Evolutionary conservation across 1,139 yeast genomes (phyloP), one percentile per base, ranked within the genome.

Genomic region (Yamadazyma trypodendri): DNA sequence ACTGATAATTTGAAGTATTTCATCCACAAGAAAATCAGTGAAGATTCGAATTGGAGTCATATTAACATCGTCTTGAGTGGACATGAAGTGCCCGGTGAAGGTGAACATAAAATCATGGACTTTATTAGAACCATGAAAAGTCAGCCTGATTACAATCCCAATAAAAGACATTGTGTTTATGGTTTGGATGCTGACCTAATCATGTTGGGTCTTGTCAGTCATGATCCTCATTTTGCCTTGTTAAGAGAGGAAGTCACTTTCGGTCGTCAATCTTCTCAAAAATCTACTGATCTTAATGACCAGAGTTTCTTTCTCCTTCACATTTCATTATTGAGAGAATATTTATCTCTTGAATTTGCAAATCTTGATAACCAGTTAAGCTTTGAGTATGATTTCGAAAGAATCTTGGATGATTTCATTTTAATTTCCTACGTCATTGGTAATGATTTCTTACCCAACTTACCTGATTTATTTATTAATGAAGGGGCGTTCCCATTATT

Each of bases 21-120:
- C 84, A 86, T 89, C 24, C 88, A 95, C 18, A 84, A 86, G 53
- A 92, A 92, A 57, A 71, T 92, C 31, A 73, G 89, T 4, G 79
- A 78, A 28, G 99, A 92, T 58, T 84, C 96, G 2, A 89, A 89
- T 32, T 92, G 98, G 98, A 84, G 83, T 32, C 72, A 81, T 37
- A 68, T 92, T 32, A 90, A 87, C 52, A 83, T 92, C 21, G 79
- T 92, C 27, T 79, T 92, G 35, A 85, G 96, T 56, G 99, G 95
- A 51, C 96, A 95, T 35, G 92, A 95, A 23, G 97, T 90, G 10
- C 98, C 99, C 1, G 99, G 99, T 42, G 99, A 92, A 69, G 99
- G 99, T 56, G 99, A 92, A 63, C 99, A 92, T 68, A 92, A 92
- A 60, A 84, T 92, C 51, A 94, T 92, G 98, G 86, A 85, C 49